A percentile compares a stretch with the other conserved stretches of the same genome.
These are phyloP conservation scores for Arabidopsis lyrata DNA, from an alignment of 441 rosid genomes.

Conservation along the genomic window DNA sequence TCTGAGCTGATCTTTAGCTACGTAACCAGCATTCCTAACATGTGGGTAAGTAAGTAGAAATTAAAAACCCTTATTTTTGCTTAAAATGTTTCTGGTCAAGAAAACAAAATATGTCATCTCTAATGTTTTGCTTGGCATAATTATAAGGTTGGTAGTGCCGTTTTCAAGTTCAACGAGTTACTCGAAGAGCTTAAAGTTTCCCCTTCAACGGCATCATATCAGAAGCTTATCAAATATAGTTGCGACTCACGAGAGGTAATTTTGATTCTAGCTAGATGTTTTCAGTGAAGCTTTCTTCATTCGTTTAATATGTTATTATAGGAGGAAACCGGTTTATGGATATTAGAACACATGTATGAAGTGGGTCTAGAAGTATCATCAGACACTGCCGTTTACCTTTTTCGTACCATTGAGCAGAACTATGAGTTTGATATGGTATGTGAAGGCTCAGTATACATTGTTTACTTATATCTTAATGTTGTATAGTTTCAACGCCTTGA, in stretches of 20 bases:
- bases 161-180: conserved; percentile 56
- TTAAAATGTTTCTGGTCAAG: background rate
- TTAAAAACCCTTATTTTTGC: no score
- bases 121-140: background rate
- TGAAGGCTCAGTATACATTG: background rate
- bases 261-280: background rate
- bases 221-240: conserved; percentile 54
- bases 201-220: conserved; percentile 56
- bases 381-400: conserved; percentile 49
- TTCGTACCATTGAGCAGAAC: conserved; percentile 55
- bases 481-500: background rate
- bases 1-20: conserved; percentile 61
- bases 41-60: background rate
- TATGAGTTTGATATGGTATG: conserved; percentile 64
- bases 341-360: conserved; percentile 59
- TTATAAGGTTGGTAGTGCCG: conserved; percentile 56
- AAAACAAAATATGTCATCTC: background rate
- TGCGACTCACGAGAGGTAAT: conserved; percentile 57
- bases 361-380: conserved; percentile 54
- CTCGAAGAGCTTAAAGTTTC: conserved; percentile 53
- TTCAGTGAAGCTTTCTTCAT: no score
- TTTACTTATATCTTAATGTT: background rate
- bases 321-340: conserved; percentile 69
- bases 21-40: conserved; percentile 59
- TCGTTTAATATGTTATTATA: conserved; percentile 43